These are phyloP conservation scores for Candida verbasci DNA, from an alignment of 805 yeast species.

Conservation along the genomic window DNA sequence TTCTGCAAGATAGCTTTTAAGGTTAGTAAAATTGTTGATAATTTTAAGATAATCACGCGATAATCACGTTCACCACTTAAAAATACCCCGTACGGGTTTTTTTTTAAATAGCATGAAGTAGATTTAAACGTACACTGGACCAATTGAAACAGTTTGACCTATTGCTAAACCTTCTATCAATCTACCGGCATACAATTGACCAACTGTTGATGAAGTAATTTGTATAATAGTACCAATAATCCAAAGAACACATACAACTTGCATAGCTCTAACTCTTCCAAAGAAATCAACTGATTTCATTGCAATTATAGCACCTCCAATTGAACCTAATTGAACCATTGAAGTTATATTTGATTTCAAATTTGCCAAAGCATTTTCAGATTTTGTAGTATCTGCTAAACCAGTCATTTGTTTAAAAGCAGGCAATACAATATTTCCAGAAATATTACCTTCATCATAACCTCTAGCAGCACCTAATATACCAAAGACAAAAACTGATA, in stretches of 20 bases:
- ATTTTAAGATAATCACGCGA: no score
- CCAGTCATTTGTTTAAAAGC: constrained; percentile 42
- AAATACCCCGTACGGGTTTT: no score
- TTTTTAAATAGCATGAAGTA: no score
- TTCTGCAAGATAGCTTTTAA: constrained; percentile 37
- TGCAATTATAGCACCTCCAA: constrained; percentile 42
- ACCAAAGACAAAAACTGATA: constrained; percentile 46
- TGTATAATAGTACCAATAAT: constrained; percentile 43
- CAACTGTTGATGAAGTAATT: constrained; percentile 38
- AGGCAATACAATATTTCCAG: constrained; percentile 40
- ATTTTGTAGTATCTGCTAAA: constrained; percentile 30
- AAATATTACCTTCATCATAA: constrained; percentile 48
- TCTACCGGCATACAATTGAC: constrained; percentile 51
- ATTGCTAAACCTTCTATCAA: constrained; percentile 49
- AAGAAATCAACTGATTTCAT: constrained; percentile 37
- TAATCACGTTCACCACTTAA: no score
- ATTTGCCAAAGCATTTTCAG: constrained; percentile 33
- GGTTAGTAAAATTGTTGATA: no score
- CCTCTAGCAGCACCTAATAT: constrained; percentile 54
- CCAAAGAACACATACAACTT: constrained; percentile 40
- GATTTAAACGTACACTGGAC: constrained; percentile 38
- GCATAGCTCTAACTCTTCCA: constrained; percentile 47
- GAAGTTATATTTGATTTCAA: constrained; percentile 48
- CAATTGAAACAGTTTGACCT: constrained; percentile 51
- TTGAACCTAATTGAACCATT: constrained; percentile 53